Conservation (phyloP, 805 yeast genomes). For the Yamadazyma kitorensis region DNA sequence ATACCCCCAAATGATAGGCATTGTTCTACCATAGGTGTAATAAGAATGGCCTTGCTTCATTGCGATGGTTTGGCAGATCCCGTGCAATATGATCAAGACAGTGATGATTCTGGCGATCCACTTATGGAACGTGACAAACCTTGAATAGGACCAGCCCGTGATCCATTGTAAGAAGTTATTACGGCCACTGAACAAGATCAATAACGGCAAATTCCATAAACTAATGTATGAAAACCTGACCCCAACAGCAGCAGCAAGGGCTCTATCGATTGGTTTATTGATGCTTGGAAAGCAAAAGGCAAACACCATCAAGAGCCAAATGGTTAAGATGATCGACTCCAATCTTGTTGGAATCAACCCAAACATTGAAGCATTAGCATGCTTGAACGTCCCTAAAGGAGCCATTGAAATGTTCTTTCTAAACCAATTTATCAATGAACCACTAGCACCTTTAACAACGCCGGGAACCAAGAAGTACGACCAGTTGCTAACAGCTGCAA, state of each 20-base stretch:
- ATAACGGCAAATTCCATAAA: constrained; percentile 21
- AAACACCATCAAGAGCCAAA: constrained; percentile 29
- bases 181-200: constrained; percentile 34
- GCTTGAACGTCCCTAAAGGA: constrained; percentile 20
- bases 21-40: too few relatives aligned
- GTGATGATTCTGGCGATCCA: constrained; percentile 24
- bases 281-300: constrained; percentile 21
- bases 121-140: constrained; percentile 23
- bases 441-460: constrained; percentile 27
- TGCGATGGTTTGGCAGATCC: too few relatives aligned
- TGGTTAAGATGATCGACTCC: constrained; percentile 30
- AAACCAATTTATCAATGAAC: constrained; percentile 19
- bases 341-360: constrained; percentile 37
- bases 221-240: constrained; percentile 25
- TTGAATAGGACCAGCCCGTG: constrained; percentile 33
- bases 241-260: constrained; percentile 42
- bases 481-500: constrained; percentile 30
- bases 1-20: neutral
- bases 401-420: constrained; percentile 36
- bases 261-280: constrained; percentile 21
- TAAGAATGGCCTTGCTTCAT: constrained; percentile 1
- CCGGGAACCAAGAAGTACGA: constrained; percentile 19
- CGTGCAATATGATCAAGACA: constrained; percentile 20
- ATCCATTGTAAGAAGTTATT: constrained; percentile 35
- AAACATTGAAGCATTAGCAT: constrained; percentile 21